A percentile compares a stretch with the other conserved stretches of the same genome.
phyloP scores from a whole-genome alignment of 306 rosid species.

The Gastrolobium villosum region DNA sequence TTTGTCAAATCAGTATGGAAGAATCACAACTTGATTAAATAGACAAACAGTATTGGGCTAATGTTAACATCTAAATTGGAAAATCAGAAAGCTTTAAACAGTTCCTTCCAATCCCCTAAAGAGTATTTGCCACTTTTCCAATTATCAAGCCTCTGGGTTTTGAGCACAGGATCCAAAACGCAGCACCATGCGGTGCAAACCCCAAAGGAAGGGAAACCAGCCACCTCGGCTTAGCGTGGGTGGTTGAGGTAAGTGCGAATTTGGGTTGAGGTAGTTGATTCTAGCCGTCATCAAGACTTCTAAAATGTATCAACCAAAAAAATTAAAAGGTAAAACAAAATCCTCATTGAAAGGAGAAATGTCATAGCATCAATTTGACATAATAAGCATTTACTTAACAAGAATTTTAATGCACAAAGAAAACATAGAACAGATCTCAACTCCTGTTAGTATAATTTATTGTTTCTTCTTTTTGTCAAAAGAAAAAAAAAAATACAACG shows the following conservation, averaged over 20 bases:
- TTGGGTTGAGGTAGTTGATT: not conserved
- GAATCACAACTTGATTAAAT: not conserved
- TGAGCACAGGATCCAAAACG: not conserved
- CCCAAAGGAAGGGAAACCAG: conserved; percentile 1
- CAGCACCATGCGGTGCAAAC: not conserved
- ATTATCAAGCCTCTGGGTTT: not conserved
- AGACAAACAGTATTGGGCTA: not conserved
- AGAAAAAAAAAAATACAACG: not conserved
- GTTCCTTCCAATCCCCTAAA: not conserved
- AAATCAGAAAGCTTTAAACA: not conserved
- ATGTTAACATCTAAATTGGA: not conserved
- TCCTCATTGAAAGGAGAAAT: not conserved
- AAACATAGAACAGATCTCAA: not conserved
- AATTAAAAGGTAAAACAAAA: not conserved
- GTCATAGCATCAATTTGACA: not conserved
- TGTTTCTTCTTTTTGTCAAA: not conserved
- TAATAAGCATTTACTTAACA: not conserved
- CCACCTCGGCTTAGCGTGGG: not conserved
- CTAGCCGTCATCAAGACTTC: not conserved
- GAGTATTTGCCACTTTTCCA: not conserved
- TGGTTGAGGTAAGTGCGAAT: not conserved
- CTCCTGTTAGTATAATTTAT: not conserved
- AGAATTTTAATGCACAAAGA: too few relatives aligned
- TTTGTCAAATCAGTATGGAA: not conserved
- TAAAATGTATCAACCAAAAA: not conserved